Evolutionary conservation across 164 flowering plant species (phyloP), one percentile per base, ranked within the genome.

Genomic region (Piper longum): DNA sequence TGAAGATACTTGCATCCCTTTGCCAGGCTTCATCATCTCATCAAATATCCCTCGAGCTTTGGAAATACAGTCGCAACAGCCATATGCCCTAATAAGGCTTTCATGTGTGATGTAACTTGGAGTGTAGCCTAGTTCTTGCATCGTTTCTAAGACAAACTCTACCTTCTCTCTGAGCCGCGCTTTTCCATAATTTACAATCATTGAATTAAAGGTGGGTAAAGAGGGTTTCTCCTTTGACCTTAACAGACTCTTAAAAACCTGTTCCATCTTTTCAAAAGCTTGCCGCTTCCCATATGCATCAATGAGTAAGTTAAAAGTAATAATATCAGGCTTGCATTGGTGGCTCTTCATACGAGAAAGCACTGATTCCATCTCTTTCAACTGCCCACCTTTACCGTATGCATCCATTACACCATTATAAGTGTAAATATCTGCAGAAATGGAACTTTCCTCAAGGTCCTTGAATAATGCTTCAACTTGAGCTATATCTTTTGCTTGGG

Each of bases 381-480:
- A 79, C 96, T 85, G 85, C 66, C 97, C 96, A 64, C 80, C 83
- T 67, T 93, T 90, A 62, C 99, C 99, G 66, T 83, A 93, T 4
- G 88, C 99, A 82, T 93, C 97, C 97, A 90, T 86, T 67, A 93
- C 89, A 42, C 97, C 97, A 60, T 93, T 93, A 63, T 68, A 90
- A 2, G 99, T 93, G 71, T 79, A 93, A 43, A 87, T 78, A 72
- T 93, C 96, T 44, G 99, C 81, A 11, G 88, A 76, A 60, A 85
- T 52, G 59, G 78, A 75, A 70, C 92, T 83, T 62, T 78, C 80
- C 2, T 77, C 85, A 12, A 93, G 88, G 71, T 93, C 99, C 71
- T 81, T 80, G 59, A 93, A 85, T 77, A 93, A 71, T 4, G 77
- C 72, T 56, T 88, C 78, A 0, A 88, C 97, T 72, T 84, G 84